A percentile compares a stretch with the other conserved stretches of the same genome.
These are phyloP conservation scores for Aotearoamyces nothofagi DNA, from an alignment of 2,329 filamentous ascomycete genomes.

Conservation along the genomic window DNA sequence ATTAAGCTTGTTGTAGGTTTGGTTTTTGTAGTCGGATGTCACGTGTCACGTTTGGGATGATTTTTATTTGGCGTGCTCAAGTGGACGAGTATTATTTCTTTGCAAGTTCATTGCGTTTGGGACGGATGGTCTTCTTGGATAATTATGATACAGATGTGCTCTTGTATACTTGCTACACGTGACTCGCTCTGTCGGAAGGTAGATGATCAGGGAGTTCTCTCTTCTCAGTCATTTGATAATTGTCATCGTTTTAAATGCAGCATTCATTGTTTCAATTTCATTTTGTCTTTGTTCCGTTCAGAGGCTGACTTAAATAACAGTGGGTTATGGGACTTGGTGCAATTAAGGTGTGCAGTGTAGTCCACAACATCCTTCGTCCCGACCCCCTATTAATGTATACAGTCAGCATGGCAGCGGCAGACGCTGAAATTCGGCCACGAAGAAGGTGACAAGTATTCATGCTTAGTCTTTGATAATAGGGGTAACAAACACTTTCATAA, in stretches of 20 bases:
- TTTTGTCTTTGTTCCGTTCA: no score
- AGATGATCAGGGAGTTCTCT: no score
- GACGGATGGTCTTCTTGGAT: constrained; percentile 1
- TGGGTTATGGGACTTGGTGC: constrained; percentile 71
- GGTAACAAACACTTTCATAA: constrained; percentile 22
- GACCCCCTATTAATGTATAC: constrained; percentile 3
- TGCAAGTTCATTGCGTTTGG: not conserved
- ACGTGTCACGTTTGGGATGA: not conserved
- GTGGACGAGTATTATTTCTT: no score
- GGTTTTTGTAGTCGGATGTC: constrained; percentile 4
- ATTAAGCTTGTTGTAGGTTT: constrained; percentile 56
- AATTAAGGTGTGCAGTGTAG: constrained; percentile 28
- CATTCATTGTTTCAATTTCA: no score
- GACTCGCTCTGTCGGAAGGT: no score
- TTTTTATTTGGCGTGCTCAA: not conserved
- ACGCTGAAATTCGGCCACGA: constrained; percentile 70
- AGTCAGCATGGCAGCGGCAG: constrained; percentile 66
- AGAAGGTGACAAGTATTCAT: constrained; percentile 50
- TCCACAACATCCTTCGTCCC: no score
- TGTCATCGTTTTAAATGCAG: no score
- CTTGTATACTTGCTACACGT: no score
- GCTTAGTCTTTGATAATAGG: constrained; percentile 69
- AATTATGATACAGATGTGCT: no score
- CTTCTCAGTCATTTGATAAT: no score
- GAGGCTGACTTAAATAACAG: no score